Percentiles rank a stretch among this genome's conserved stretches.
These are phyloP conservation scores for Leccinellum albellum DNA, from an alignment of 768 basidiomycete species.

Conservation along the genomic window DNA sequence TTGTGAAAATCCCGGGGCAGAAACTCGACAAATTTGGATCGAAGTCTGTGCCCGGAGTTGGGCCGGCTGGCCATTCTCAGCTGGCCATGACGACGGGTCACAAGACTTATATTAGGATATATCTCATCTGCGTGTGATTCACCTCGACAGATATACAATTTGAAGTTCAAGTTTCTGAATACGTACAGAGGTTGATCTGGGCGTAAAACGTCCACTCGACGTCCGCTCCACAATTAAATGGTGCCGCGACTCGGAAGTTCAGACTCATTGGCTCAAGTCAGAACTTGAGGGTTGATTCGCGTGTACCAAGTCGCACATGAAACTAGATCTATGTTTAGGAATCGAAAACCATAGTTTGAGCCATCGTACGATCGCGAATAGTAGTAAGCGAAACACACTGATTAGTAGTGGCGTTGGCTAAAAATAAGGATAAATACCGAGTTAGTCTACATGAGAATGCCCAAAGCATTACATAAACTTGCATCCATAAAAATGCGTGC, in stretches of 20 bases:
- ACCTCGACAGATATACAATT: too few species aligned
- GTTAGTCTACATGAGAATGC: background rate
- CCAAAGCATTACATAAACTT: background rate
- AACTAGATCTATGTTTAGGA: too few species aligned
- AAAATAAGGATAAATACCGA: too few species aligned
- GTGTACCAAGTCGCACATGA: too few species aligned
- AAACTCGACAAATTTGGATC: conserved; percentile 72
- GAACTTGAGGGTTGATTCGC: too few species aligned
- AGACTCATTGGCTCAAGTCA: too few species aligned
- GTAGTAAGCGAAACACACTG: too few species aligned
- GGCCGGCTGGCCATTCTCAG: conserved; percentile 51
- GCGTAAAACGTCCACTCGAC: too few species aligned
- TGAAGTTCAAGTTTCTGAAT: background rate
- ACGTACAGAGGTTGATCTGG: background rate
- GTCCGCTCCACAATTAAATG: background rate
- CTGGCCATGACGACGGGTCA: conserved; percentile 64
- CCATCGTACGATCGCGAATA: background rate
- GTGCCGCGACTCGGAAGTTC: too few species aligned
- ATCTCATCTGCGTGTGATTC: too few species aligned
- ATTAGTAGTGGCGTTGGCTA: too few species aligned
- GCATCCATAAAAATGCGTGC: conserved; percentile 5
- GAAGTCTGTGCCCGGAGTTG: conserved; percentile 58
- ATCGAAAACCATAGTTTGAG: background rate
- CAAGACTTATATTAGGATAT: background rate
- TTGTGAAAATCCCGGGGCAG: conserved; percentile 46